phyloP scores from a whole-genome alignment of 306 rosid genomes.

The Quercus wislizeni region DNA sequence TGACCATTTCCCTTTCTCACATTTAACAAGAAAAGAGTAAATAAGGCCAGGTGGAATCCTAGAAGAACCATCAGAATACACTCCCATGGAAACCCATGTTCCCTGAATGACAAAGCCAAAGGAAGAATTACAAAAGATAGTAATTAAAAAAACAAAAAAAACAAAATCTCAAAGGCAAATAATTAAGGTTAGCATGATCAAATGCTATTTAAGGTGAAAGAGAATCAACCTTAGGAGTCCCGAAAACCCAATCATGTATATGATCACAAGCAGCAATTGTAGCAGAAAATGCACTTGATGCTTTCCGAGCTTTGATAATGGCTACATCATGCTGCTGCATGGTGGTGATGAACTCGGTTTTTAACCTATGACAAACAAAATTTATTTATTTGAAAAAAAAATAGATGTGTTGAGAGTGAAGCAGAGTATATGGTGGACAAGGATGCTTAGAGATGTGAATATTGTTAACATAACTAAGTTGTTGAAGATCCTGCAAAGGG shows the following conservation, averaged over 20 bases:
- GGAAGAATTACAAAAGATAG: neutral
- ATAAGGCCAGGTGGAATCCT: conserved; percentile 68
- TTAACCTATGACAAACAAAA: conserved; percentile 43
- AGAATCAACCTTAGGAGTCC: conserved; percentile 57
- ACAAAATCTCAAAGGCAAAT: neutral
- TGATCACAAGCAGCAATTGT: conserved; percentile 76
- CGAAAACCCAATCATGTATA: conserved; percentile 62
- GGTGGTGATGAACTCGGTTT: conserved; percentile 59
- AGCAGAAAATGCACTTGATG: conserved; percentile 61
- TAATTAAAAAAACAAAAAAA: too few species aligned
- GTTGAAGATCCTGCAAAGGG: too few species aligned
- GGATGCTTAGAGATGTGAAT: too few species aligned
- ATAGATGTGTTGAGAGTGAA: neutral
- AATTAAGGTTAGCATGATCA: neutral
- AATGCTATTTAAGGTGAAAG: conserved; percentile 10
- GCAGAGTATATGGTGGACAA: too few species aligned
- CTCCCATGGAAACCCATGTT: conserved; percentile 93
- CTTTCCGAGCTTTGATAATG: conserved; percentile 60
- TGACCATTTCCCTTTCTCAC: conserved; percentile 85
- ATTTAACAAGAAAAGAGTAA: conserved; percentile 87
- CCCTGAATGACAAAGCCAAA: conserved; percentile 39
- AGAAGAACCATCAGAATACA: conserved; percentile 83
- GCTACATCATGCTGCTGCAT: conserved; percentile 72
- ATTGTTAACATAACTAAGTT: too few species aligned
- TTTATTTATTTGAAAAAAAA: too few species aligned